Percentiles rank a stretch among this genome's conserved stretches.
phyloP scores from a whole-genome alignment of 2,329 filamentous ascomycete species.

The Monilinia fructigena region DNA sequence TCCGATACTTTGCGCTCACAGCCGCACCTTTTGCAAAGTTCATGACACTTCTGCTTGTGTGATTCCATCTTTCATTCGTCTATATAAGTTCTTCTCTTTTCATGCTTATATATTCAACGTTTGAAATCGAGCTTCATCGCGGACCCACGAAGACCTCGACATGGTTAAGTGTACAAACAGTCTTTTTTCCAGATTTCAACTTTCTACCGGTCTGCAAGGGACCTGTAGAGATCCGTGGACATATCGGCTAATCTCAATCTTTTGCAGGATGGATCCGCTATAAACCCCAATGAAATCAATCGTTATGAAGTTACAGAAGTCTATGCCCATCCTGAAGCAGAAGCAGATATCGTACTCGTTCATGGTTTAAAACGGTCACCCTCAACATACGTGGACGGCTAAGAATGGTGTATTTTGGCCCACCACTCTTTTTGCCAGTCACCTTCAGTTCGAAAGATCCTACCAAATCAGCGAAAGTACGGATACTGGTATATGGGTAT shows the following conservation, averaged over 20 bases:
- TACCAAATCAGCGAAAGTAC: slow-evolving; percentile 51
- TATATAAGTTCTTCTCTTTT: slow-evolving; percentile 20
- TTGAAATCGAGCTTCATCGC: slow-evolving; percentile 15
- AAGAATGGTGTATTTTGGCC: slow-evolving; percentile 65
- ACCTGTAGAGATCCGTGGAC: neutral
- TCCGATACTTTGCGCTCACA: slow-evolving; percentile 8
- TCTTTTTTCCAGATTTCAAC: neutral
- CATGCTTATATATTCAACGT: slow-evolving; percentile 18
- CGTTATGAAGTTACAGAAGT: slow-evolving; percentile 60
- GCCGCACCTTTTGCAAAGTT: slow-evolving; percentile 1
- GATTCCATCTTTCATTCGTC: slow-evolving; percentile 15
- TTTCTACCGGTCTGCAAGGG: slow-evolving; percentile 8
- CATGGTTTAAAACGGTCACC: slow-evolving; percentile 70
- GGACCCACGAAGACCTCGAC: slow-evolving; percentile 17
- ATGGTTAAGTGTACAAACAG: slow-evolving; percentile 18
- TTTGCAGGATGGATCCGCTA: slow-evolving; percentile 47
- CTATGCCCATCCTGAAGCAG: slow-evolving; percentile 57
- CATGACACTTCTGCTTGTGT: slow-evolving; percentile 13
- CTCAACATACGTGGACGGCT: slow-evolving; percentile 61
- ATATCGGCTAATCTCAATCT: slow-evolving; percentile 11
- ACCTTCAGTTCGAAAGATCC: slow-evolving; percentile 47
- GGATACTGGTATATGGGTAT: slow-evolving; percentile 71
- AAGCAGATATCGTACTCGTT: slow-evolving; percentile 66
- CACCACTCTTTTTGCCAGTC: slow-evolving; percentile 59
- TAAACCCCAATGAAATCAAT: slow-evolving; percentile 46